Evolutionary conservation across 129 eudicot species (phyloP).

Genomic region (Artemisia annua): DNA sequence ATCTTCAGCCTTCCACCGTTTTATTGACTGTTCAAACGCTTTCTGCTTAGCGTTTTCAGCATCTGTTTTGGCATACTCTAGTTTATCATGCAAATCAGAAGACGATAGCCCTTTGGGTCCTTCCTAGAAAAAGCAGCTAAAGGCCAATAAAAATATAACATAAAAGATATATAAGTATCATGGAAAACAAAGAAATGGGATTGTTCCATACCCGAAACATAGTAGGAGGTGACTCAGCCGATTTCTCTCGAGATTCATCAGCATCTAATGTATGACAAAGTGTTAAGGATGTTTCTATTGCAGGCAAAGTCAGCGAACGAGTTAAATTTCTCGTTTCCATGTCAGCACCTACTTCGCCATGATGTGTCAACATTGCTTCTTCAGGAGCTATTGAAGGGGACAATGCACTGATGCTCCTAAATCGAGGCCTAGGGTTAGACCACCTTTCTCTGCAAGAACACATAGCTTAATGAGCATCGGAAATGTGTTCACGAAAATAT

Average conservation of each 20-base stretch:
- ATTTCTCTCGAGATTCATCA: constrained; percentile 24
- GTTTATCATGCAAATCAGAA: constrained; percentile 41
- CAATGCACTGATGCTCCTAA: constrained; percentile 19
- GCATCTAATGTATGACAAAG: background rate
- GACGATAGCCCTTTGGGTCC: constrained; percentile 40
- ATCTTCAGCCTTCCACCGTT: constrained; percentile 74
- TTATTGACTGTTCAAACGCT: constrained; percentile 63
- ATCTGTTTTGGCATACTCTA: constrained; percentile 52
- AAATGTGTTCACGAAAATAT: background rate
- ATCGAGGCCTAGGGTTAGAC: constrained; percentile 5
- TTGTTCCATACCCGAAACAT: constrained; percentile 44
- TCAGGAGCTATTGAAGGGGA: constrained; percentile 36
- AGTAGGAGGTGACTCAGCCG: constrained; percentile 36
- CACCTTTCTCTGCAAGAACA: background rate
- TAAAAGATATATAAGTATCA: background rate
- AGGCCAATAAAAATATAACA: background rate
- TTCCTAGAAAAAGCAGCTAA: constrained; percentile 41
- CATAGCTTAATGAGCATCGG: background rate
- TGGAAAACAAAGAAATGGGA: background rate
- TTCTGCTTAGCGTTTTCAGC: constrained; percentile 55
- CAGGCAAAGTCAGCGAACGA: constrained; percentile 23
- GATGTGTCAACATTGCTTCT: constrained; percentile 18
- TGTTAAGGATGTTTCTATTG: constrained; percentile 15
- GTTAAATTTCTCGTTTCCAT: constrained; percentile 27
- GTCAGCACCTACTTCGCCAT: constrained; percentile 28